Evolutionary conservation across 192 early-diverging fungal genomes (phyloP).

Genomic region (Helicostylum pulchrum): DNA sequence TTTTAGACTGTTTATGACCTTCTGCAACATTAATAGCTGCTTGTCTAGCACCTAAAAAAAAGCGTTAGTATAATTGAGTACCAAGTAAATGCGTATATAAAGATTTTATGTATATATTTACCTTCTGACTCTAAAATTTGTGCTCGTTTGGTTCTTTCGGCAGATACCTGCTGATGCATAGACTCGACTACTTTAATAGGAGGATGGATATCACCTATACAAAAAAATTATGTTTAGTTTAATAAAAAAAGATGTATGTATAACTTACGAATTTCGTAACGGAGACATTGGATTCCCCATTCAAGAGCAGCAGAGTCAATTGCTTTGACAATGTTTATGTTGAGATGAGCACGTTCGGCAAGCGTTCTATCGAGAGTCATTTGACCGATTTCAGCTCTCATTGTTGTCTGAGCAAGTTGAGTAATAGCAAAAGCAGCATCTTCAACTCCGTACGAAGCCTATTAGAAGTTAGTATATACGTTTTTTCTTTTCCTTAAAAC

Average conservation of each 20-base stretch:
- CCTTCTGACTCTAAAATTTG: conserved; percentile 89
- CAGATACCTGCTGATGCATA: conserved; percentile 98
- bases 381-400: conserved; percentile 98
- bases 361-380: conserved; percentile 95
- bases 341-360: conserved; percentile 89
- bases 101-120: too few species aligned
- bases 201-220: conserved; percentile 81
- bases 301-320: conserved; percentile 91
- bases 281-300: conserved; percentile 94
- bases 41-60: conserved; percentile 60
- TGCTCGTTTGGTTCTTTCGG: conserved; percentile 92
- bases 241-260: neutral
- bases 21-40: conserved; percentile 97
- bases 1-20: conserved; percentile 86
- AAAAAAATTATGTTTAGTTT: neutral
- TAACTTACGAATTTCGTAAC: conserved; percentile 84
- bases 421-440: conserved; percentile 93
- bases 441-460: conserved; percentile 90
- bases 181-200: conserved; percentile 90
- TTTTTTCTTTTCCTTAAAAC: neutral
- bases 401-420: conserved; percentile 97
- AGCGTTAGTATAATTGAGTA: too few species aligned
- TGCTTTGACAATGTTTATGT: conserved; percentile 89
- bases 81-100: too few species aligned
- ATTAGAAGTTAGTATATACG: neutral